Conservation (phyloP, 75 land plant species). For the Cunninghamia lanceolata region DNA sequence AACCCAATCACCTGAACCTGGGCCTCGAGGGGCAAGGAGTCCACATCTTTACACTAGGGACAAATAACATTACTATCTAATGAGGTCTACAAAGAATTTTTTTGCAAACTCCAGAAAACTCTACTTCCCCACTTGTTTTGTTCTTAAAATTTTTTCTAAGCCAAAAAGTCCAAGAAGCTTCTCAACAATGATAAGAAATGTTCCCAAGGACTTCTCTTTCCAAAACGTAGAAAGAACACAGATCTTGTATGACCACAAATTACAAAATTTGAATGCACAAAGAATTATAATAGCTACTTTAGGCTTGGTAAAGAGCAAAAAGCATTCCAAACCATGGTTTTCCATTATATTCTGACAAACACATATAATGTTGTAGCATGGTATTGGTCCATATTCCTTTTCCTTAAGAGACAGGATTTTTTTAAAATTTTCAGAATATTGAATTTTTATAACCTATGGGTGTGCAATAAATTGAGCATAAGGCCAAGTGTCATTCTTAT, state of each 20-base stretch:
- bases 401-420: background rate
- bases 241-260: background rate
- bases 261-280: background rate
- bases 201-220: background rate
- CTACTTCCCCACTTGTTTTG: background rate
- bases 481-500: background rate
- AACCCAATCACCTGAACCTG: too few species aligned
- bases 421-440: background rate
- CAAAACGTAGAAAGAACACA: background rate
- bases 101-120: too few species aligned
- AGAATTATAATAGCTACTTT: background rate
- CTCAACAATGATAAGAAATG: too few species aligned
- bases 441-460: background rate
- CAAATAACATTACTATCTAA: too few species aligned
- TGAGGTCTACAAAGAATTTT: too few species aligned
- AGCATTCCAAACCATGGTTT: background rate
- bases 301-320: background rate
- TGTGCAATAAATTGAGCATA: background rate
- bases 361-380: background rate
- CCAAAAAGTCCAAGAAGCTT: too few species aligned
- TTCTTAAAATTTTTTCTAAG: background rate
- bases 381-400: background rate
- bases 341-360: background rate
- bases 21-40: too few species aligned
- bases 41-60: too few species aligned